Evolutionary conservation across 2,329 filamentous ascomycete species (phyloP), one percentile per base, ranked within the genome.

Genomic region (Neobulgaria alba): DNA sequence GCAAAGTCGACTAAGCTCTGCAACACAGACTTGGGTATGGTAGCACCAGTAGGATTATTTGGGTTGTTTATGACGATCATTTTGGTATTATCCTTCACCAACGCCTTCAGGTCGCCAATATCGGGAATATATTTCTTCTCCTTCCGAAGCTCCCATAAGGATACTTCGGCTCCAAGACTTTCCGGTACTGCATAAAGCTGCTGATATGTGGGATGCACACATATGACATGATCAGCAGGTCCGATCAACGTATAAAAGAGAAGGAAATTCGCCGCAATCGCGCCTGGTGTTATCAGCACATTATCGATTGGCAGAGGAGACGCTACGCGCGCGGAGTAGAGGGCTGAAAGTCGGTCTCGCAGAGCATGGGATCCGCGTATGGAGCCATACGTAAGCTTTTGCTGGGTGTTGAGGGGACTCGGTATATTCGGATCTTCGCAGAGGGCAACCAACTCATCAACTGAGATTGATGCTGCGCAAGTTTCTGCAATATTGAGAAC

Each of bases 141-240:
- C 29, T 74, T 69, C 36, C 70, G 72, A 7, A 86, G 69, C 57
- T 75, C 77, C 87, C 87, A 94, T 9, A 90, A 60, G 31, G 79
- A 78, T 12, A 93, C 82, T 43, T 85, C 75, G 1, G 85, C 85
- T 0, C 87, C 86, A 4, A 93, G 64, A 29, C 78, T 82, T 50
- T 71, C 69, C 0, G 87, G 85, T 1, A 93, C 75, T 8, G 77
- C 68, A 57, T 90, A 92, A 1, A 94, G 71, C 54, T 92, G 85
- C 59, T 92, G 85, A 55, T 92, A 93, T 1, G 85, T 90, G 10
- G 88, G 87, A 57, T 88, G 85, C 43, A 92, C 83, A 55, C 85
- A 92, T 43, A 94, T 73, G 34, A 90, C 82, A 68, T 94, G 87
- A 57, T 94, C 85, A 1, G 79, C 83, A 0, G 78, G 75, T 0